These are phyloP conservation scores for Xylariaceae sp. DNA, from an alignment of 2,329 filamentous ascomycete genomes.

Conservation along the genomic window DNA sequence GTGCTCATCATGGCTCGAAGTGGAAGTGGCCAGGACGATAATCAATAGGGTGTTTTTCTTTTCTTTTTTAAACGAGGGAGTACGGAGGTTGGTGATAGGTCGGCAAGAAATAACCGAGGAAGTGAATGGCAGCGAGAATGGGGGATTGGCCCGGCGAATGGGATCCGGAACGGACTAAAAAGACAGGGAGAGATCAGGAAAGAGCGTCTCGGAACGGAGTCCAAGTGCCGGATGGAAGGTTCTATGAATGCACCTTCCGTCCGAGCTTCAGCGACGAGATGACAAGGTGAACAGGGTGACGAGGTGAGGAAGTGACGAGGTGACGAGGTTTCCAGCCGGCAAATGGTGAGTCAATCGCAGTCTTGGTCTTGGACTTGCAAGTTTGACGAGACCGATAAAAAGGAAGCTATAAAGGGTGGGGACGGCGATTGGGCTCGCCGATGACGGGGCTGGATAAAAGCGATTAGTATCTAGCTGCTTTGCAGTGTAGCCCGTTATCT, in stretches of 20 bases:
- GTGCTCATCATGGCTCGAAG: conserved; percentile 26
- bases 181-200: background rate
- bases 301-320: background rate
- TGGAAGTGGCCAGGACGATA: conserved; percentile 2
- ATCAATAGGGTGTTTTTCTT: background rate
- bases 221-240: background rate
- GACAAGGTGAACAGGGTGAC: too few species aligned
- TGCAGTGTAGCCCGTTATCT: background rate
- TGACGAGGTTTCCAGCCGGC: background rate
- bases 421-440: conserved; percentile 3
- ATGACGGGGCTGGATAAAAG: conserved; percentile 14
- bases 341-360: conserved; percentile 1
- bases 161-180: conserved; percentile 11
- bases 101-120: conserved; percentile 17
- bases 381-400: background rate
- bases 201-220: background rate
- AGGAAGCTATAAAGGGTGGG: conserved; percentile 1
- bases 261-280: too few species aligned
- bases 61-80: too few species aligned
- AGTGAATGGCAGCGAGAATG: conserved; percentile 14
- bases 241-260: background rate
- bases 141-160: conserved; percentile 10
- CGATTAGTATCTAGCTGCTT: background rate
- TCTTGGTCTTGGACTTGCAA: background rate
- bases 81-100: conserved; percentile 1